phyloP scores from a whole-genome alignment of 306 rosid species.

The Quillaja saponaria region DNA sequence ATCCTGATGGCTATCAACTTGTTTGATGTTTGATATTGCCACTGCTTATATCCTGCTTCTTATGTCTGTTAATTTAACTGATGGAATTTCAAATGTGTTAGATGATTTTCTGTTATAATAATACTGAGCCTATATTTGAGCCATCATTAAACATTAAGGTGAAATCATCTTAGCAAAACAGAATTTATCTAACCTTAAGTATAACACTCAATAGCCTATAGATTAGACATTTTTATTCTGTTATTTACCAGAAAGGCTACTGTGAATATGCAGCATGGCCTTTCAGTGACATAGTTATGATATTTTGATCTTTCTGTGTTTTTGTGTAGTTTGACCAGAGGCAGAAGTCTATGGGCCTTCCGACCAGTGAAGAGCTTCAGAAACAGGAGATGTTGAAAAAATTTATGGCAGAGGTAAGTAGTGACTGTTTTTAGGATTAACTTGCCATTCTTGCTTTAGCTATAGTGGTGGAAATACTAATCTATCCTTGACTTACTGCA shows the following conservation, averaged over 20 bases:
- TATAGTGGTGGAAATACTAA: no score
- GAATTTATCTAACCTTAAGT: no score
- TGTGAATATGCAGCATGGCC: no score
- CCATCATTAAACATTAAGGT: no score
- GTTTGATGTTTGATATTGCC: neutral
- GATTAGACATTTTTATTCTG: neutral
- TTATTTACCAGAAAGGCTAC: no score
- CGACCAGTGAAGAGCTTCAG: slow-evolving; percentile 82
- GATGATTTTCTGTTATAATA: no score
- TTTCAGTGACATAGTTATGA: neutral
- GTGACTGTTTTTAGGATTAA: neutral
- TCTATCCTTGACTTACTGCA: slow-evolving; percentile 36
- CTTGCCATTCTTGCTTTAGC: neutral
- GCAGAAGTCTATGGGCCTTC: slow-evolving; percentile 86
- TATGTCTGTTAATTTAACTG: no score
- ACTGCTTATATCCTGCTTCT: neutral
- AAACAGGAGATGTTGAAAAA: slow-evolving; percentile 82
- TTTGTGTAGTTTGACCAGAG: slow-evolving; percentile 82
- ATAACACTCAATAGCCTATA: neutral
- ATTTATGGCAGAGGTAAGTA: slow-evolving; percentile 72
- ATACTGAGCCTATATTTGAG: no score
- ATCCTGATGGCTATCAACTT: no score
- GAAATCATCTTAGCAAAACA: no score
- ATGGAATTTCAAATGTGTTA: no score
- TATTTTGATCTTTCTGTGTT: slow-evolving; percentile 1